These are phyloP conservation scores for Bryoglossum gracile DNA, from an alignment of 495 filamentous ascomycete species.

Conservation along the genomic window DNA sequence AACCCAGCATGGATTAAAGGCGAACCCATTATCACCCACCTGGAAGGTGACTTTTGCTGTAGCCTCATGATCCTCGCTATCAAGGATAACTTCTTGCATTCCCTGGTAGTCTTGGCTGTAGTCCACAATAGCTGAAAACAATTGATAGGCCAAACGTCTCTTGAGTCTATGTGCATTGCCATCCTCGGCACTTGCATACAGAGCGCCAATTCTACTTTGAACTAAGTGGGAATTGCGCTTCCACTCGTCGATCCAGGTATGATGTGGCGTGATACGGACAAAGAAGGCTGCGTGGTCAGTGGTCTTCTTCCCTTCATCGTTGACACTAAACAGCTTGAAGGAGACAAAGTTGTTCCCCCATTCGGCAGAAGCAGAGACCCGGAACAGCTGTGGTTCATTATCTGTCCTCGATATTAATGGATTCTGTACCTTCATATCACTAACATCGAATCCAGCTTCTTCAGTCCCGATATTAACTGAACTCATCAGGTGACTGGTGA, in stretches of 20 bases:
- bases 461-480: not conserved
- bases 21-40: not conserved
- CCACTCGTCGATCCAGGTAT: conserved; percentile 44
- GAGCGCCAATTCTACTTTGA: conserved; percentile 37
- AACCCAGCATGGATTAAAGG: not conserved
- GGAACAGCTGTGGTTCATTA: not conserved
- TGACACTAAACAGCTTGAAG: not conserved
- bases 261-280: conserved; percentile 36
- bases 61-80: conserved; percentile 54
- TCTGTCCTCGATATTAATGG: not conserved
- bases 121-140: conserved; percentile 59
- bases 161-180: conserved; percentile 18
- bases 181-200: conserved; percentile 50
- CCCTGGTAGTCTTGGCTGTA: conserved; percentile 59
- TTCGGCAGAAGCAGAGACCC: not conserved
- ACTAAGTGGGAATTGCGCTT: conserved; percentile 46
- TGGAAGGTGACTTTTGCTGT: conserved; percentile 59
- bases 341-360: not conserved
- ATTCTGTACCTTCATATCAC: not conserved
- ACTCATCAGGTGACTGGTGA: not conserved
- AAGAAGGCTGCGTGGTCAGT: conserved; percentile 41
- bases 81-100: conserved; percentile 68
- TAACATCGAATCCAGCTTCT: not conserved
- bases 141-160: conserved; percentile 63
- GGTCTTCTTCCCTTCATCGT: conserved; percentile 17